Base-by-base conservation (phyloP, 164 flowering plant genomes). In the Umbellularia californica region DNA sequence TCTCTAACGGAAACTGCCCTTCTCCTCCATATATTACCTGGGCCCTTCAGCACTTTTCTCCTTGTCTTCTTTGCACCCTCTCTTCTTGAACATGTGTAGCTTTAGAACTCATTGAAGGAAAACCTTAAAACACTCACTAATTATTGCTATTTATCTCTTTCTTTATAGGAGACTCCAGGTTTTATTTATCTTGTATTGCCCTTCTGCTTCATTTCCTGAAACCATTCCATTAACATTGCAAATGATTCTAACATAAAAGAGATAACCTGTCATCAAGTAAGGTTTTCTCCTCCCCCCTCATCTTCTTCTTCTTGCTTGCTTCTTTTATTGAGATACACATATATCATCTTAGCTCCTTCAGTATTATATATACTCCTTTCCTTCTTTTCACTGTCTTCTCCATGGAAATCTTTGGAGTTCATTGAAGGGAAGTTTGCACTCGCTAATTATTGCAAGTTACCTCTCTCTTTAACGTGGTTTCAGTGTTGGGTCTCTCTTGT, bases 1-100 rank as follows among this genome's bases (percentile, higher is more conserved):
- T 67, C 67, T 64, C 69, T 67, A 67, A 67, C 69, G 69, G 69
- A 67, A 67, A 67, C 41, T 27, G n/a, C 69, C 20, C 47, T 67
- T 35, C 70, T 60, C 74, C 30, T 71, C 74, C 30, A 50, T 73
- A 73, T 25, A 65, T 65, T 60, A 50, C 50, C 22, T 52, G 24
- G 13, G 2, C 50, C 50, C 76, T 73, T 25, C 60, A 50, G n/a
- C 70, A 35, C 52, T 73, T 50, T 47, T 50, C 70, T 66, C 63
- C 60, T 73, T 73, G 76, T 35, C 76, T 66, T 73, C 76, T 66
- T 15, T 51, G 30, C 65, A 28, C 55, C 33, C 10, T 71, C 66
- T 58, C 28, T 41, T 9, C 47, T 9, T 41, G 2, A 41, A 7
- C 66, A 13, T 60, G 47, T 60, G 11, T 23, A 69, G 22, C 71